These are phyloP conservation scores for Coemansia sp. DNA, from an alignment of 192 early-diverging fungal species.

Conservation along the genomic window DNA sequence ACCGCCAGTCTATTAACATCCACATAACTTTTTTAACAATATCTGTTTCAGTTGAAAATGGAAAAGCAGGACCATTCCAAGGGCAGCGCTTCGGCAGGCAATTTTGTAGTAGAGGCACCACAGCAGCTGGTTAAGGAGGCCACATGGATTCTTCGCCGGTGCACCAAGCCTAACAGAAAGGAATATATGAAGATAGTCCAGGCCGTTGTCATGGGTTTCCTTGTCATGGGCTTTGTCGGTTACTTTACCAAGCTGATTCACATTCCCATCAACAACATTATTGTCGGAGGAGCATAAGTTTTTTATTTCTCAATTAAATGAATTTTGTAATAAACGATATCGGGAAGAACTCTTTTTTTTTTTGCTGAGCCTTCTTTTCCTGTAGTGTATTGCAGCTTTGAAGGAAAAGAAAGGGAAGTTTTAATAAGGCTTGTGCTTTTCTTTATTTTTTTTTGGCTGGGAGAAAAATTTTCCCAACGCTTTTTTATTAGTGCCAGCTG, in stretches of 20 bases:
- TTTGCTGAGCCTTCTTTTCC: background rate
- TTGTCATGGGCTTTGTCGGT: slow-evolving; percentile 95
- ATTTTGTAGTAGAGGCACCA: slow-evolving; percentile 78
- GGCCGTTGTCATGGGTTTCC: slow-evolving; percentile 92
- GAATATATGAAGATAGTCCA: slow-evolving; percentile 94
- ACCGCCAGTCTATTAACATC: too few species aligned
- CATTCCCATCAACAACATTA: slow-evolving; percentile 99
- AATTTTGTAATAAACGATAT: background rate
- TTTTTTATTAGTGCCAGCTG: background rate
- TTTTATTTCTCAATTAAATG: background rate
- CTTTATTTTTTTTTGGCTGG: background rate
- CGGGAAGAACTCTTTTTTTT: background rate
- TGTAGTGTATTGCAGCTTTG: too few species aligned
- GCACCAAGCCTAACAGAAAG: slow-evolving; percentile 95
- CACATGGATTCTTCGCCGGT: slow-evolving; percentile 87
- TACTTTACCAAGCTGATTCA: slow-evolving; percentile 99
- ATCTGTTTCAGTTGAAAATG: slow-evolving; percentile 4
- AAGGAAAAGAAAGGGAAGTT: background rate
- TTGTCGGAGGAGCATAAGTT: slow-evolving; percentile 65
- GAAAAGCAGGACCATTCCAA: slow-evolving; percentile 28
- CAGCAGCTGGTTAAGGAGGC: slow-evolving; percentile 92
- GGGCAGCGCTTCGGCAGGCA: slow-evolving; percentile 5
- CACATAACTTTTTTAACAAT: too few species aligned
- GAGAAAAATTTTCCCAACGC: slow-evolving; percentile 13
- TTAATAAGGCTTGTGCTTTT: background rate